Percentiles rank a stretch among this genome's conserved stretches.
Evolutionary conservation across 345 rosid species (phyloP).

Genomic region (Populus euphratica): DNA sequence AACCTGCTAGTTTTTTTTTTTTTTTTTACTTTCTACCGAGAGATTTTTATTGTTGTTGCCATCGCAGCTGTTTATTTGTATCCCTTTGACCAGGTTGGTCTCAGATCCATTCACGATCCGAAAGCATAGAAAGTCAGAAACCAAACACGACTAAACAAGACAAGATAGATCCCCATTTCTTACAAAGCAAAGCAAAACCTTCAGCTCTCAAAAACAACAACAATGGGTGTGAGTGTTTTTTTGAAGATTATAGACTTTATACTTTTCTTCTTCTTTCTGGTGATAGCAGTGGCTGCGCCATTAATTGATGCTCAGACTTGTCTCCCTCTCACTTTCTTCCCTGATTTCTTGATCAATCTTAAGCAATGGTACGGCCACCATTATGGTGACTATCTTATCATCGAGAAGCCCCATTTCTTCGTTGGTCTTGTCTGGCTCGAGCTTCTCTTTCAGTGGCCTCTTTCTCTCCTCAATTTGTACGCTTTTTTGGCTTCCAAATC

Average conservation of each 20-base stretch:
- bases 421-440: conserved; percentile 68
- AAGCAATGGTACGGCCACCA: conserved; percentile 38
- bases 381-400: conserved; percentile 57
- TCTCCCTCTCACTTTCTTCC: conserved; percentile 46
- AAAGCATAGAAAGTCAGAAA: no score
- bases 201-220: no score
- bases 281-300: conserved; percentile 55
- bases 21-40: no score
- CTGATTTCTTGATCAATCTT: conserved; percentile 49
- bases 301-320: conserved; percentile 54
- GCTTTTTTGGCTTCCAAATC: conserved; percentile 53
- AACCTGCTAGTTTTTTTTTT: no score
- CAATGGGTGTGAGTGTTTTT: conserved; percentile 11
- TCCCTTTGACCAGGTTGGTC: no score
- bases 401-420: conserved; percentile 74
- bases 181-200: no score
- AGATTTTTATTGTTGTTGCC: no score
- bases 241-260: conserved; percentile 50
- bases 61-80: no score
- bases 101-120: no score
- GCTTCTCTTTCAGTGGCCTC: conserved; percentile 75
- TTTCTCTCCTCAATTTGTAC: conserved; percentile 48
- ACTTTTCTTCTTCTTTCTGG: conserved; percentile 52
- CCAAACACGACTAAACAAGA: no score
- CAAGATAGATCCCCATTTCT: no score